Conservation (phyloP, 2,329 filamentous ascomycete species). For the Tolypocladium inflatum region DNA sequence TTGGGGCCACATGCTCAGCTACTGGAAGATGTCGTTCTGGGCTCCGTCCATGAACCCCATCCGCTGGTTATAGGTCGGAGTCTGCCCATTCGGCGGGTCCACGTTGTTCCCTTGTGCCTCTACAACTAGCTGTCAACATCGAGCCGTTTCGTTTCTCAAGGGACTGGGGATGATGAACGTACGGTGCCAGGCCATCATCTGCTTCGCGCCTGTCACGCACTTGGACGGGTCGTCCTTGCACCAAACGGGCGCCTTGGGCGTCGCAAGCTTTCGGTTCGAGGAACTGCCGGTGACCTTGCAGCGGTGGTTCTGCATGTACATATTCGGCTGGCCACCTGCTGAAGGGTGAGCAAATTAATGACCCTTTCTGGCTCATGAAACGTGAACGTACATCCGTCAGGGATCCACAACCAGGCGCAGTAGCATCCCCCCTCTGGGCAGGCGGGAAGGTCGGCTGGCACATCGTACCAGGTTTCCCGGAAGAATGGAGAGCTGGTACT, state of each 20-base stretch:
- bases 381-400: slow-evolving; percentile 11
- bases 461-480: slow-evolving; percentile 17
- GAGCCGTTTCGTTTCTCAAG: neutral
- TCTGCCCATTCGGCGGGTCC: slow-evolving; percentile 13
- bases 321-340: too few relatives aligned
- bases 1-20: slow-evolving; percentile 5
- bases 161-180: slow-evolving; percentile 3
- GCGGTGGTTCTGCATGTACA: too few relatives aligned
- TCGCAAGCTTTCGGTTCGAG: slow-evolving; percentile 28
- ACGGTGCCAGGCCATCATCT: slow-evolving; percentile 38
- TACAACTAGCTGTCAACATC: slow-evolving; percentile 1
- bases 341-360: too few relatives aligned
- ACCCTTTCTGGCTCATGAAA: too few relatives aligned
- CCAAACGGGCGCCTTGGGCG: slow-evolving; percentile 29
- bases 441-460: slow-evolving; percentile 15
- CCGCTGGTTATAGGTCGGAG: slow-evolving; percentile 21
- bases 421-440: slow-evolving; percentile 19
- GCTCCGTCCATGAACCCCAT: slow-evolving; percentile 23
- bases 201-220: slow-evolving; percentile 36
- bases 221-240: slow-evolving; percentile 29
- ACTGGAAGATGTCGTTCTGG: slow-evolving; percentile 14
- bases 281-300: slow-evolving; percentile 15
- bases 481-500: slow-evolving; percentile 16
- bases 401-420: slow-evolving; percentile 21
- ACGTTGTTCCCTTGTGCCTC: slow-evolving; percentile 25